Conservation (phyloP, 2,329 filamentous ascomycete genomes). For the Aspergillus niger region DNA sequence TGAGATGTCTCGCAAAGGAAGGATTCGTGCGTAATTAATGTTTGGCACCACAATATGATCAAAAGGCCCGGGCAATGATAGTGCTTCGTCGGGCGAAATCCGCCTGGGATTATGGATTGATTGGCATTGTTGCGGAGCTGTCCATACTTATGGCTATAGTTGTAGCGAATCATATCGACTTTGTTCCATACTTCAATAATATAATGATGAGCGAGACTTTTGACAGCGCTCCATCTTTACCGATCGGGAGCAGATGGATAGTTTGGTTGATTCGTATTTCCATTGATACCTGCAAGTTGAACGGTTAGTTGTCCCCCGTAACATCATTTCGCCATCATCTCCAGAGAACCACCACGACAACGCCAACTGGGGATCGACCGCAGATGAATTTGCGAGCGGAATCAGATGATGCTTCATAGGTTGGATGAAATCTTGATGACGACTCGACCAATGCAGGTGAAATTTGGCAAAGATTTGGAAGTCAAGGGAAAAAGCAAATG, state of each 20-base stretch:
- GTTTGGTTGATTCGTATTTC: not conserved
- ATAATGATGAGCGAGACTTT: not conserved
- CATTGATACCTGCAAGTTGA: not conserved
- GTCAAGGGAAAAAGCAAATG: not conserved
- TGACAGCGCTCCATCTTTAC: constrained; percentile 3
- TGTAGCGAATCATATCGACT: constrained; percentile 10
- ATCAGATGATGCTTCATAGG: not conserved
- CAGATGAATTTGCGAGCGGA: not conserved
- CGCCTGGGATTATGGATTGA: constrained; percentile 7
- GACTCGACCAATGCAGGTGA: not conserved
- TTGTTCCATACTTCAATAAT: not conserved
- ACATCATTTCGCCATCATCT: constrained; percentile 11
- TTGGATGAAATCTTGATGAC: not conserved
- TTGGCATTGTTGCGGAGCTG: constrained; percentile 11
- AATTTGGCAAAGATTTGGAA: not conserved
- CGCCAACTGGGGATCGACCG: not conserved
- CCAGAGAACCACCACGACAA: not conserved
- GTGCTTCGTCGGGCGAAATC: constrained; percentile 12
- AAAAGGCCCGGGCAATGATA: not conserved
- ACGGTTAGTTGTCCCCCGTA: not conserved
- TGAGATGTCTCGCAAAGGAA: not conserved
- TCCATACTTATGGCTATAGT: constrained; percentile 2
- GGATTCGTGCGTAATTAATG: constrained; percentile 3
- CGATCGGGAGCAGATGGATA: not conserved
- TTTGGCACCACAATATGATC: not conserved